A percentile compares a stretch with the other conserved stretches of the same genome.
These are phyloP conservation scores for Isabelozyma pseudorhagii DNA, from an alignment of 805 yeast species.

Conservation along the genomic window DNA sequence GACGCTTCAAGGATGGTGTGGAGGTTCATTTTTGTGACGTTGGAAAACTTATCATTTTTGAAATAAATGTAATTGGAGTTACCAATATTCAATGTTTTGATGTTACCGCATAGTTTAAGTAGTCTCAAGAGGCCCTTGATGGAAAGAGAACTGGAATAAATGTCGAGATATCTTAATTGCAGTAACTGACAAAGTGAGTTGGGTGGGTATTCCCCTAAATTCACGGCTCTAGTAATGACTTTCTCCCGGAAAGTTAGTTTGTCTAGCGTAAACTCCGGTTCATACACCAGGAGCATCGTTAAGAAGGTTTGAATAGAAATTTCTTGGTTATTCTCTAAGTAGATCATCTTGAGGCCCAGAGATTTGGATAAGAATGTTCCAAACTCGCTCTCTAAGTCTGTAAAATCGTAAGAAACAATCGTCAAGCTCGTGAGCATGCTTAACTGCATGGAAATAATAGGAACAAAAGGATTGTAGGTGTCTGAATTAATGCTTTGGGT, in stretches of 20 bases:
- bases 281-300: slow-evolving; percentile 24
- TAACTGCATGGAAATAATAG: slow-evolving; percentile 15
- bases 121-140: slow-evolving; percentile 38
- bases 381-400: slow-evolving; percentile 18
- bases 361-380: slow-evolving; percentile 22
- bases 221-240: slow-evolving; percentile 13
- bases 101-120: slow-evolving; percentile 27
- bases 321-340: slow-evolving; percentile 32
- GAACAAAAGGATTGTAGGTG: slow-evolving; percentile 23
- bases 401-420: slow-evolving; percentile 31
- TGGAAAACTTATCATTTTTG: slow-evolving; percentile 14
- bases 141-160: slow-evolving; percentile 40
- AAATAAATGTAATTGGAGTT: slow-evolving; percentile 29
- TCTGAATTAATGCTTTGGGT: slow-evolving; percentile 6
- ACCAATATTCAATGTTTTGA: slow-evolving; percentile 32
- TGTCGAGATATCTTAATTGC: slow-evolving; percentile 25
- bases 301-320: slow-evolving; percentile 25
- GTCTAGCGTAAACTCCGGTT: slow-evolving; percentile 22
- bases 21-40: slow-evolving; percentile 10
- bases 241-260: slow-evolving; percentile 30
- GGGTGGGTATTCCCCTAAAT: slow-evolving; percentile 22
- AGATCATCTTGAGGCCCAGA: slow-evolving; percentile 15
- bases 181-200: slow-evolving; percentile 21
- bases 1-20: slow-evolving; percentile 13
- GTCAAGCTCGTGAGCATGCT: slow-evolving; percentile 22